Evolutionary conservation across 371 early-diverging fungal genomes (phyloP).

Genomic region (Lichtheimia ornata): DNA sequence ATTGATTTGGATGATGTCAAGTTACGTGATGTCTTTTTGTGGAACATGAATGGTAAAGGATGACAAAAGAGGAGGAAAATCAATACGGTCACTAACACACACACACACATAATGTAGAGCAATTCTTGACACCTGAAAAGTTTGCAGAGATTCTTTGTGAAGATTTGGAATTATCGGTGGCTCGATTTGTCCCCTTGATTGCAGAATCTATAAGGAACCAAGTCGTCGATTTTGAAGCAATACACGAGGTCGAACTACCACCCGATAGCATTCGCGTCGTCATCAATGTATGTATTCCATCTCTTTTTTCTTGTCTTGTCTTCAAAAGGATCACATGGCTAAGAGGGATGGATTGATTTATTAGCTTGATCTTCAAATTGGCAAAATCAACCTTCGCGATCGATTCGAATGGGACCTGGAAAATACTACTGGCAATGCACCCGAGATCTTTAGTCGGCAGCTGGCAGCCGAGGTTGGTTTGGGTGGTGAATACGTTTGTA

Average conservation of each 20-base stretch:
- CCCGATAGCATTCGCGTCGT: constrained; percentile 35
- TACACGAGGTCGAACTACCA: constrained; percentile 37
- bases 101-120: too few relatives aligned
- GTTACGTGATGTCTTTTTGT: constrained; percentile 76
- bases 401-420: constrained; percentile 92
- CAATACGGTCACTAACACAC: too few relatives aligned
- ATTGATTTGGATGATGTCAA: constrained; percentile 78
- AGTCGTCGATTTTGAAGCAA: constrained; percentile 50
- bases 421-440: constrained; percentile 61
- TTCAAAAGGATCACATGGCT: background rate
- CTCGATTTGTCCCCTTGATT: constrained; percentile 66
- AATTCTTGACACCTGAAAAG: constrained; percentile 85
- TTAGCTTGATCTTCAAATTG: constrained; percentile 87
- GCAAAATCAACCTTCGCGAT: constrained; percentile 83
- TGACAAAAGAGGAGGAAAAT: background rate
- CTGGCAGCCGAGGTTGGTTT: constrained; percentile 86
- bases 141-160: constrained; percentile 90
- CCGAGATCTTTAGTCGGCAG: constrained; percentile 84
- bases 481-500: constrained; percentile 87
- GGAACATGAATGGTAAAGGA: constrained; percentile 78
- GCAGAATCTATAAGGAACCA: constrained; percentile 79
- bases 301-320: background rate
- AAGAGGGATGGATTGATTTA: background rate
- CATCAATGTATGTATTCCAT: constrained; percentile 43
- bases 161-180: constrained; percentile 69